Percentiles rank a stretch among this genome's conserved stretches.
phyloP scores from a whole-genome alignment of 768 basidiomycete species.

The Termitomyces bulborhizus region DNA sequence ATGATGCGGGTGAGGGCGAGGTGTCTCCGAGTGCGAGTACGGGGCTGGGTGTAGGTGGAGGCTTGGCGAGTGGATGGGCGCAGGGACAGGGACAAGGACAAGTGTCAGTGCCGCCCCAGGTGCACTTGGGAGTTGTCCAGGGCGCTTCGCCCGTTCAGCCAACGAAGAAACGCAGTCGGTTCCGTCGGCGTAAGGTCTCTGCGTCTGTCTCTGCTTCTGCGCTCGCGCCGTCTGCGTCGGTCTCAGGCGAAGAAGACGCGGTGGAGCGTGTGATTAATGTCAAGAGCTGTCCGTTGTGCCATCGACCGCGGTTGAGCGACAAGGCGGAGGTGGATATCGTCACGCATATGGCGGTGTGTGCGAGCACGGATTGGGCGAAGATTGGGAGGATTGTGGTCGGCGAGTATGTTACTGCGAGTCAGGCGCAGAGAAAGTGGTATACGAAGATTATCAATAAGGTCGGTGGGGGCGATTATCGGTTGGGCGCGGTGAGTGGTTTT shows the following conservation, averaged over 20 bases:
- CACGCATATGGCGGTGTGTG: constrained; percentile 95
- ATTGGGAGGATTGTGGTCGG: constrained; percentile 88
- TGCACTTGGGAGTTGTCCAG: neutral
- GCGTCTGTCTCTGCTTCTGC: neutral
- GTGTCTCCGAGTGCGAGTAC: constrained; percentile 6
- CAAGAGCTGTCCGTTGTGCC: constrained; percentile 90
- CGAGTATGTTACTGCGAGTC: constrained; percentile 89
- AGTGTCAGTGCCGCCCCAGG: neutral
- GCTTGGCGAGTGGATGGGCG: neutral
- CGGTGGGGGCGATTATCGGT: constrained; percentile 77
- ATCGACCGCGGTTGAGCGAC: constrained; percentile 74
- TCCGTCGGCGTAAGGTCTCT: constrained; percentile 11
- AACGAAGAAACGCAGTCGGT: constrained; percentile 10
- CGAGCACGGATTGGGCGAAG: constrained; percentile 86
- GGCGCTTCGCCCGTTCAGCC: neutral
- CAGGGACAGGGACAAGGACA: neutral
- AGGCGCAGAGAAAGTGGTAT: constrained; percentile 97
- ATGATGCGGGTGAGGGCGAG: constrained; percentile 36
- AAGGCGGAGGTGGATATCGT: constrained; percentile 94
- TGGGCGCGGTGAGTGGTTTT: constrained; percentile 71
- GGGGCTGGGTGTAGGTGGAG: too few species aligned
- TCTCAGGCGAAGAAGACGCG: constrained; percentile 19
- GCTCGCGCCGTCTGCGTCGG: neutral
- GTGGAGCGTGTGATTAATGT: constrained; percentile 92
- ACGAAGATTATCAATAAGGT: constrained; percentile 86